Percentiles rank a stretch among this genome's conserved stretches.
Evolutionary conservation across 139 green algal genomes (phyloP).

Genomic region (Yamagishiella unicocca): DNA sequence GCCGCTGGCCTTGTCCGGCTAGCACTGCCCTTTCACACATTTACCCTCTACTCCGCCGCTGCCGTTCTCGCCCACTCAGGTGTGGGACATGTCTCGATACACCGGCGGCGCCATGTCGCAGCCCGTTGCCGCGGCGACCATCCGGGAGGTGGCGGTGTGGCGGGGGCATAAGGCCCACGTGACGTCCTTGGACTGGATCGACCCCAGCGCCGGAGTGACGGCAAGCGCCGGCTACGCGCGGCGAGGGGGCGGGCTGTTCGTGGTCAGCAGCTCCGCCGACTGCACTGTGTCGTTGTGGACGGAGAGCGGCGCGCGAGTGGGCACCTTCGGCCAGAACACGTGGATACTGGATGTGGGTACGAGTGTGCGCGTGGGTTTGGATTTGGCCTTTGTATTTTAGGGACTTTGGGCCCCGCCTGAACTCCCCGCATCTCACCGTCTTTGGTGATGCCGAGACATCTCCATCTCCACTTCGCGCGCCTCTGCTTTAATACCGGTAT

Average conservation of each 20-base stretch:
- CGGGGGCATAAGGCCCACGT: constrained; percentile 50
- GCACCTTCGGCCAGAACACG: constrained; percentile 51
- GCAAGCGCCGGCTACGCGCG: background rate
- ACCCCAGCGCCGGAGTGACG: background rate
- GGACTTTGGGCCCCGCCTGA: no score
- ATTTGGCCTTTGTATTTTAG: background rate
- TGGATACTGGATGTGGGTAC: constrained; percentile 40
- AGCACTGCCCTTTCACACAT: background rate
- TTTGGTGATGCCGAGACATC: no score
- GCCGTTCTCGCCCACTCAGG: background rate
- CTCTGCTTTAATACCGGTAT: background rate
- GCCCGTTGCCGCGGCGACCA: background rate
- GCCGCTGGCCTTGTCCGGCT: no score
- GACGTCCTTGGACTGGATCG: constrained; percentile 56
- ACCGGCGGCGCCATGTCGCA: background rate
- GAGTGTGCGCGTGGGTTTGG: background rate
- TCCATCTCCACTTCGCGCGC: background rate
- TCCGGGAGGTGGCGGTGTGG: constrained; percentile 57
- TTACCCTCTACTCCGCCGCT: background rate
- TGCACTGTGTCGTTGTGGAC: constrained; percentile 52
- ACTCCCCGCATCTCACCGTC: no score
- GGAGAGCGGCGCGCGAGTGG: constrained; percentile 41
- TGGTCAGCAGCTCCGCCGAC: constrained; percentile 53
- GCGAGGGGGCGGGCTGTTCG: constrained; percentile 25
- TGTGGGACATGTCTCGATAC: constrained; percentile 47